Conservation (phyloP, 345 rosid genomes). For the thale cress (Arabidopsis thaliana) region TAIR10.1 NC_003071.7:9474501-9475000, state of each 20-base stretch:
- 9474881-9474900: constrained; percentile 32
- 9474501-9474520: constrained; percentile 1
- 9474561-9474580: constrained; percentile 80
- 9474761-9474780: constrained; percentile 70
- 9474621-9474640: constrained; percentile 98
- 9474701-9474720: constrained; percentile 87
- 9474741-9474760: constrained; percentile 97
- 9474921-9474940: constrained; percentile 62
- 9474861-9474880: constrained; percentile 45
- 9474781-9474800: constrained; percentile 46
- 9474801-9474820: constrained; percentile 31
- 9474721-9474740: constrained; percentile 87
- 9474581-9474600: constrained; percentile 66
- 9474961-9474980: constrained; percentile 63
- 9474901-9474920: constrained; percentile 58
- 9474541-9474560: constrained; percentile 39
- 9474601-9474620: constrained; percentile 69
- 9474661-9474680: constrained; percentile 86
- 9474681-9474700: constrained; percentile 66
- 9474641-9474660: constrained; percentile 86
- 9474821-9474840: constrained; percentile 54
- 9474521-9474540: constrained; percentile 22
- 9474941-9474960: constrained; percentile 63
- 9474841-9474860: constrained; percentile 70
- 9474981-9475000: constrained; percentile 52